Conservation (phyloP, 257 asterid genomes). For the Solanum paucissectum region DNA sequence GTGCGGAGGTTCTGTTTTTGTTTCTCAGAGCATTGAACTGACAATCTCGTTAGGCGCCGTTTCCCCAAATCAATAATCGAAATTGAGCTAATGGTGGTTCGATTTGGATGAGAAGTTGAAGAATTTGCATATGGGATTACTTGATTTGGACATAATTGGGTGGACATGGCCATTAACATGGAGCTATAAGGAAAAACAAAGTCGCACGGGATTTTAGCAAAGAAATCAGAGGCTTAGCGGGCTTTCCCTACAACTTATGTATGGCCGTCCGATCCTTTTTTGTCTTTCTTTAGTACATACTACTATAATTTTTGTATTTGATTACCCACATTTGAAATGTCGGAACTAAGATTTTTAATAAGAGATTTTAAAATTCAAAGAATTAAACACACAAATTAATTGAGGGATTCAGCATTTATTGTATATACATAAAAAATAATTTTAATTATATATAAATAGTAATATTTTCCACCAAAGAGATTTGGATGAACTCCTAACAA, state of each 20-base stretch:
- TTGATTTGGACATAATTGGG: slow-evolving; percentile 15
- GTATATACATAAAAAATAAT: too few relatives aligned
- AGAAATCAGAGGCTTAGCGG: background rate
- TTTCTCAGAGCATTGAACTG: slow-evolving; percentile 41
- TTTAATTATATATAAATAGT: too few relatives aligned
- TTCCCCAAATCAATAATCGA: slow-evolving; percentile 5
- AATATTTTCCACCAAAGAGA: too few relatives aligned
- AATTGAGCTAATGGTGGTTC: background rate
- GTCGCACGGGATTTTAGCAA: background rate
- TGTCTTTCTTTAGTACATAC: background rate
- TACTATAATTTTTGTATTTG: background rate
- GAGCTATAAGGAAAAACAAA: background rate
- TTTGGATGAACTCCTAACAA: too few relatives aligned
- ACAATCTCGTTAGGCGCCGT: slow-evolving; percentile 14
- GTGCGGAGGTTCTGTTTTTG: slow-evolving; percentile 38
- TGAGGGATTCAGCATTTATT: too few relatives aligned
- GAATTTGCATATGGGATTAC: background rate
- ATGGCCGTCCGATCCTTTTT: background rate
- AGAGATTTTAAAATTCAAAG: too few relatives aligned
- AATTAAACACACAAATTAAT: too few relatives aligned
- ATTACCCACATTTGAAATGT: accelerated
- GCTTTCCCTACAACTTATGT: background rate
- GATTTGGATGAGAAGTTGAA: slow-evolving; percentile 1
- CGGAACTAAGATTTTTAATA: too few relatives aligned
- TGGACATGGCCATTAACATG: slow-evolving; percentile 24